Percentiles rank a stretch among this genome's conserved stretches.
Evolutionary conservation across 495 filamentous ascomycete genomes (phyloP).

Genomic region (Trichoderma orchidacearum): DNA sequence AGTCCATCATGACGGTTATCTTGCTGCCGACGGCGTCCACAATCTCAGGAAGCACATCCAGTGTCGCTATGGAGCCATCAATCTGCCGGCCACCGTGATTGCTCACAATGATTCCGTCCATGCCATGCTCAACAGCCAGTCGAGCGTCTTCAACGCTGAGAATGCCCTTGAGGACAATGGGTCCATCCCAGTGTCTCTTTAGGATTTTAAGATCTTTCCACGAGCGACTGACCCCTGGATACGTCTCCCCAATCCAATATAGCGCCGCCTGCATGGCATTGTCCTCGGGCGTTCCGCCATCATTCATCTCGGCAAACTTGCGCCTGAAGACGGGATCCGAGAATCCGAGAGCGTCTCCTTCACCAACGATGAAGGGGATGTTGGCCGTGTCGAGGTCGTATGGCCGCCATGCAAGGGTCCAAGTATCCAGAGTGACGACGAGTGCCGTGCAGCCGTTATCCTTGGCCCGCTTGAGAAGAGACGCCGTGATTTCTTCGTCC

Average conservation of each 20-base stretch:
- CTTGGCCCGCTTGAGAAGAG: conserved; percentile 48
- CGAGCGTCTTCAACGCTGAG: conserved; percentile 20
- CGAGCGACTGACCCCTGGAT: conserved; percentile 33
- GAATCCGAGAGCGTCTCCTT: conserved; percentile 32
- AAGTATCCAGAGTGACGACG: conserved; percentile 52
- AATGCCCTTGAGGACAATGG: conserved; percentile 36
- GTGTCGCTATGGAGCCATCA: conserved; percentile 28
- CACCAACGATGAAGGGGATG: conserved; percentile 35
- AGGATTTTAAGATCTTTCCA: conserved; percentile 47
- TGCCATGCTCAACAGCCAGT: conserved; percentile 15
- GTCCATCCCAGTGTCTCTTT: conserved; percentile 45
- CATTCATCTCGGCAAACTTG: conserved; percentile 11
- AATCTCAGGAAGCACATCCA: conserved; percentile 31
- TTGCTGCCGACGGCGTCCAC: conserved; percentile 31
- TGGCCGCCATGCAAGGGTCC: conserved; percentile 45
- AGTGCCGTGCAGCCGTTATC: conserved; percentile 40
- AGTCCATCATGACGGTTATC: conserved; percentile 33
- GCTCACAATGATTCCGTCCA: conserved; percentile 23
- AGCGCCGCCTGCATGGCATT: conserved; percentile 9
- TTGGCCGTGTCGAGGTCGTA: conserved; percentile 51
- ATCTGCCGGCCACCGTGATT: conserved; percentile 31
- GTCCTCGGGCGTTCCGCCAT: conserved; percentile 13
- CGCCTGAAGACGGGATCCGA: conserved; percentile 50
- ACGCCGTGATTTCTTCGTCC: conserved; percentile 43
- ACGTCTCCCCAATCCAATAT: conserved; percentile 37